Evolutionary conservation across 495 filamentous ascomycete species (phyloP).

Genomic region (Podospora sp.): DNA sequence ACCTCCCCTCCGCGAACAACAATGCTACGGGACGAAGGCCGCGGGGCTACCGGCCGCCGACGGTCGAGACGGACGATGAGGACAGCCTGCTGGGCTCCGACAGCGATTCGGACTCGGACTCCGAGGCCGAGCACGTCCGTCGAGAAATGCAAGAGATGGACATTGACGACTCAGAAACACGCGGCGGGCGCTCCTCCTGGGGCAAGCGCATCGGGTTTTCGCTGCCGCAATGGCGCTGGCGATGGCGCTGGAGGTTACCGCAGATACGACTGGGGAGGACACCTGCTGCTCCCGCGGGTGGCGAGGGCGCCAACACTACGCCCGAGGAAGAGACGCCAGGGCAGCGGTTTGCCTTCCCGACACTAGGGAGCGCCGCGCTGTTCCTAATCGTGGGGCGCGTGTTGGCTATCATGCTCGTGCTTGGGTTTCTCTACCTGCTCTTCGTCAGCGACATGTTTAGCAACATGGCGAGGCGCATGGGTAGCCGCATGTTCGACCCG

Average conservation of each 20-base stretch:
- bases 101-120: slow-evolving; percentile 43
- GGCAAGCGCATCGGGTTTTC: slow-evolving; percentile 53
- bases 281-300: slow-evolving; percentile 17
- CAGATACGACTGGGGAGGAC: slow-evolving; percentile 45
- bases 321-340: slow-evolving; percentile 15
- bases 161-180: slow-evolving; percentile 69
- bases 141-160: slow-evolving; percentile 90
- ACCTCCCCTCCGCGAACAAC: slow-evolving; percentile 29
- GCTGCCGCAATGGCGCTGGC: slow-evolving; percentile 50
- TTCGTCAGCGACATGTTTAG: slow-evolving; percentile 81
- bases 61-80: slow-evolving; percentile 65
- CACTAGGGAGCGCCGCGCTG: slow-evolving; percentile 35
- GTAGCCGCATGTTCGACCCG: slow-evolving; percentile 60
- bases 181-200: slow-evolving; percentile 45
- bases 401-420: slow-evolving; percentile 71
- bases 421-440: slow-evolving; percentile 76
- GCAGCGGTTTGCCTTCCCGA: slow-evolving; percentile 29
- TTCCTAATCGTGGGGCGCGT: slow-evolving; percentile 63
- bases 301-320: slow-evolving; percentile 17
- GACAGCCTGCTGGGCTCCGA: slow-evolving; percentile 44
- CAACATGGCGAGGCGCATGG: slow-evolving; percentile 55
- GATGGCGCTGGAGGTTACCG: slow-evolving; percentile 53
- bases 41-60: slow-evolving; percentile 70
- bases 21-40: slow-evolving; percentile 42
- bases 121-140: slow-evolving; percentile 62